Percentiles rank a stretch among this genome's conserved stretches.
Evolutionary conservation across 2,329 filamentous ascomycete genomes (phyloP).

Genomic region (Phyllosticta citrichinensis): DNA sequence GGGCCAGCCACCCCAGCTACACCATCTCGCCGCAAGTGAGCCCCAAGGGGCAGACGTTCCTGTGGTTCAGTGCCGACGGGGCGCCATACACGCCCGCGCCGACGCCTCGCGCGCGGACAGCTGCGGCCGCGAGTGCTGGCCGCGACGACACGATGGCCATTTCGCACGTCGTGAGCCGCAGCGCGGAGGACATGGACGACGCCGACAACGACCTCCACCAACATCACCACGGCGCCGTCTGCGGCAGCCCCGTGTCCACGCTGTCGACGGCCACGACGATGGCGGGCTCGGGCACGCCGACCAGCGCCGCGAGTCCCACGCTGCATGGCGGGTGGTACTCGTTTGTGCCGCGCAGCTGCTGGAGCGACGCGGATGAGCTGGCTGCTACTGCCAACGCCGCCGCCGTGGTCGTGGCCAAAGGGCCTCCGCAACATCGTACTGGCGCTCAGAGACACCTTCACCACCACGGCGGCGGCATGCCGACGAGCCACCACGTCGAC

Average conservation of each 20-base stretch:
- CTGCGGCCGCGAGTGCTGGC: not conserved
- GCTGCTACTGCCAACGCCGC: conserved; percentile 11
- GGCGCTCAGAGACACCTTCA: not conserved
- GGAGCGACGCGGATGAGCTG: conserved; percentile 15
- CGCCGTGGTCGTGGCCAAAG: not conserved
- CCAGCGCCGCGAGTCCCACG: not conserved
- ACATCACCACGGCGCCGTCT: not conserved
- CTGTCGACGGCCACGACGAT: not conserved
- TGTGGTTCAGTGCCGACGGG: not conserved
- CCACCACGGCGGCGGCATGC: not conserved
- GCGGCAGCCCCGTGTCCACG: not conserved
- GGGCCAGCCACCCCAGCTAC: not conserved
- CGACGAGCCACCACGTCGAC: not conserved
- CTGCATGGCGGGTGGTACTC: not conserved
- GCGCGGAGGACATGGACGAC: not conserved
- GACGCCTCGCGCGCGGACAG: not conserved
- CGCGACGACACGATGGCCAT: not conserved
- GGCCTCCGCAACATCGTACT: not conserved
- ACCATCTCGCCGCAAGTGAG: not conserved
- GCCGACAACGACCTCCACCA: not conserved
- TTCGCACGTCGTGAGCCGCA: not conserved
- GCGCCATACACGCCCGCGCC: not conserved
- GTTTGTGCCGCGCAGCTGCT: not conserved
- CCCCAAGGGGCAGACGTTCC: not conserved
- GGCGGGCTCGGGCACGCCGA: not conserved